These are phyloP conservation scores for Lactarius psammicola DNA, from an alignment of 768 basidiomycete genomes.

Conservation along the genomic window DNA sequence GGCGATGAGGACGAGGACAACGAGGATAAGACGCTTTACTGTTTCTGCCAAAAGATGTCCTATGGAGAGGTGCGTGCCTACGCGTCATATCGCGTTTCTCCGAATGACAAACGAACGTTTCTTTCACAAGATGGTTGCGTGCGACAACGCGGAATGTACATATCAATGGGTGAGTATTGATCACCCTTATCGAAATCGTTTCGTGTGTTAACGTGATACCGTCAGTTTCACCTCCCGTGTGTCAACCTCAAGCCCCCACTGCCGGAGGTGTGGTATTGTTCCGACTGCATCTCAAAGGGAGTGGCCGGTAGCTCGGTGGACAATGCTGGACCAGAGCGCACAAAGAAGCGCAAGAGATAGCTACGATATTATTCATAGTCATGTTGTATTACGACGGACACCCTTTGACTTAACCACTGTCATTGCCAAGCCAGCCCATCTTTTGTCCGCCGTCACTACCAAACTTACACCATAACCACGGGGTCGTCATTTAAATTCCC, in stretches of 20 bases:
- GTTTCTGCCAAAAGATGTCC: constrained; percentile 60
- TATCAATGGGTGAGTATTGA: constrained; percentile 30
- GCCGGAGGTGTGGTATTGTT: constrained; percentile 59
- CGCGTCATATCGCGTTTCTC: constrained; percentile 1
- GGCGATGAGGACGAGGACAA: constrained; percentile 49
- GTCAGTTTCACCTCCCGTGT: constrained; percentile 63
- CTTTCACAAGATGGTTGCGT: constrained; percentile 28
- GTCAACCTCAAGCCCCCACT: constrained; percentile 56
- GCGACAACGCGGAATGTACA: constrained; percentile 26
- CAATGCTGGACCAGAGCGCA: constrained; percentile 24
- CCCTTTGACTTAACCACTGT: not conserved
- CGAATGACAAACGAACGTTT: not conserved
- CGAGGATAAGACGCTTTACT: constrained; percentile 60
- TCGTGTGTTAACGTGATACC: constrained; percentile 1
- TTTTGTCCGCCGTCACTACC: not conserved
- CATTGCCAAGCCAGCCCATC: not conserved
- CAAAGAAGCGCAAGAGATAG: constrained; percentile 29
- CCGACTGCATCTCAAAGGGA: constrained; percentile 42
- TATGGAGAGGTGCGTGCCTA: constrained; percentile 52
- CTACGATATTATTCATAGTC: constrained; percentile 32
- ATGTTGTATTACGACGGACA: constrained; percentile 35
- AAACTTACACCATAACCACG: no score
- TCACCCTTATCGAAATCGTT: not conserved
- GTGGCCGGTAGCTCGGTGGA: constrained; percentile 17
- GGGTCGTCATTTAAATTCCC: no score